phyloP scores from a whole-genome alignment of 257 asterid species.

The Misopates orontium region DNA sequence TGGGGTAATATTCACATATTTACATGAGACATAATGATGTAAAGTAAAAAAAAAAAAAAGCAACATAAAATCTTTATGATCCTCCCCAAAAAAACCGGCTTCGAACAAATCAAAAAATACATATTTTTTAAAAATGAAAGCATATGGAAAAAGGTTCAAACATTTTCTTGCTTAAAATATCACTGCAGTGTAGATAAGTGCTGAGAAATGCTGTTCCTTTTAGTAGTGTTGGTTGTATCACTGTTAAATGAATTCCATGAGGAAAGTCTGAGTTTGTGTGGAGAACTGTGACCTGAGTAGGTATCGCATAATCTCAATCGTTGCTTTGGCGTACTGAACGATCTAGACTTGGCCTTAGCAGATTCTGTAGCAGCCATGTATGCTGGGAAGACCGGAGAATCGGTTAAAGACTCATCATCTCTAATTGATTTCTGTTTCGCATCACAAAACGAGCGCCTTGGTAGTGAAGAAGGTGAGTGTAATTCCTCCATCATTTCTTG shows the following conservation, averaged over 20 bases:
- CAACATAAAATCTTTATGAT: too few relatives aligned
- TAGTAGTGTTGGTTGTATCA: conserved; percentile 33
- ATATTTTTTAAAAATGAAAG: not conserved
- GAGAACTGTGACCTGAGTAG: conserved; percentile 62
- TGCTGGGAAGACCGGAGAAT: conserved; percentile 62
- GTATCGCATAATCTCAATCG: conserved; percentile 57
- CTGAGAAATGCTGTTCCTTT: conserved; percentile 50
- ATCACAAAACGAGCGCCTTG: conserved; percentile 68
- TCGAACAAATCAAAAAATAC: too few relatives aligned
- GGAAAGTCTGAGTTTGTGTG: conserved; percentile 50
- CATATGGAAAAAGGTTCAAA: not conserved
- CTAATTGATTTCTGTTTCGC: conserved; percentile 54
- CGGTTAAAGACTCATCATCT: conserved; percentile 54
- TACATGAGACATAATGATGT: too few relatives aligned
- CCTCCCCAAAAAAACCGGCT: too few relatives aligned
- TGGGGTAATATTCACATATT: too few relatives aligned
- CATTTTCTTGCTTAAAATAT: too few relatives aligned
- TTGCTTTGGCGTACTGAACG: conserved; percentile 79
- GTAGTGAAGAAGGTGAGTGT: conserved; percentile 52
- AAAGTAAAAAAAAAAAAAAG: too few relatives aligned
- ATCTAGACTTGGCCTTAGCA: conserved; percentile 78
- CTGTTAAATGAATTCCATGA: conserved; percentile 54
- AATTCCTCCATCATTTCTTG: conserved; percentile 47
- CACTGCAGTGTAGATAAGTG: conserved; percentile 20
- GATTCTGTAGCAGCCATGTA: conserved; percentile 88